A percentile compares a stretch with the other conserved stretches of the same genome.
These are phyloP conservation scores for Talaromyces rugulosus DNA, from an alignment of 2,329 filamentous ascomycete genomes.

Conservation along the genomic window DNA sequence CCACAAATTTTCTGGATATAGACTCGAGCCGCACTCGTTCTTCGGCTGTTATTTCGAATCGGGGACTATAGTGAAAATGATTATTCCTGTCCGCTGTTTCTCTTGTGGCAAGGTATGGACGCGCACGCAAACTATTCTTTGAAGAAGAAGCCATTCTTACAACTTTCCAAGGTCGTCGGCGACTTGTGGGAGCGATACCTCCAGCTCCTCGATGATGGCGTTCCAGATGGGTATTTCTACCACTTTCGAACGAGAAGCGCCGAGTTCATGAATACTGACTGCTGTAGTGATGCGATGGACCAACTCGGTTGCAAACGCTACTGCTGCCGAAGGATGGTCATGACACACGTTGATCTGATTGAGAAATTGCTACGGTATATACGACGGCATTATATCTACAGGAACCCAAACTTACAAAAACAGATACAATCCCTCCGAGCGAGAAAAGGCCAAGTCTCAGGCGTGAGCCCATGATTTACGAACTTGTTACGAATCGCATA, in stretches of 20 bases:
- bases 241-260: background rate
- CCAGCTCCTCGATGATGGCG: constrained; percentile 74
- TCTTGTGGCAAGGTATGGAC: constrained; percentile 88
- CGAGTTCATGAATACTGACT: constrained; percentile 1
- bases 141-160: constrained; percentile 10
- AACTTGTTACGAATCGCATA: constrained; percentile 7
- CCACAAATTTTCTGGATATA: background rate
- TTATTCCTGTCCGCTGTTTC: constrained; percentile 97
- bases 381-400: background rate
- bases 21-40: background rate
- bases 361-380: constrained; percentile 93
- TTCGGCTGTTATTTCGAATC: background rate
- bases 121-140: constrained; percentile 5
- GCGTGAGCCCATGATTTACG: constrained; percentile 14
- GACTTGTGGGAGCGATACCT: constrained; percentile 98
- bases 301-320: constrained; percentile 89
- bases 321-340: constrained; percentile 98
- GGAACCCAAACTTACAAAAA: background rate
- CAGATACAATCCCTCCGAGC: constrained; percentile 49
- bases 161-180: constrained; percentile 69
- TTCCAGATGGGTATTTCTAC: constrained; percentile 64
- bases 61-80: constrained; percentile 58
- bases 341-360: constrained; percentile 98
- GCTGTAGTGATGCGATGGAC: constrained; percentile 84
- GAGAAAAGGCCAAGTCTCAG: constrained; percentile 40